These are phyloP conservation scores for Metarhizium album DNA, from an alignment of 2,329 filamentous ascomycete genomes.

Conservation along the genomic window DNA sequence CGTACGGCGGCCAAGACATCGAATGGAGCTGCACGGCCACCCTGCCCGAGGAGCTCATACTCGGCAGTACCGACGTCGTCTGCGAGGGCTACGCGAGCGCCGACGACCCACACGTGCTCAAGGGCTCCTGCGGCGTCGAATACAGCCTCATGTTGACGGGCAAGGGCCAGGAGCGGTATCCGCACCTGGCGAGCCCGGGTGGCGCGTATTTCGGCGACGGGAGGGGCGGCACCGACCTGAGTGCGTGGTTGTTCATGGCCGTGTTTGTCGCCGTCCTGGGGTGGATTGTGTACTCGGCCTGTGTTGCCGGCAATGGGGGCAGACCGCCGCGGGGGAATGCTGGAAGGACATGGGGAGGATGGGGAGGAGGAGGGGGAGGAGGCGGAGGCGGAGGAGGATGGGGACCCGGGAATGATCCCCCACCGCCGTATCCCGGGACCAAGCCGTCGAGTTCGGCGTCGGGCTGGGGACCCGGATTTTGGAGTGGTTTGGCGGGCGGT, in stretches of 20 bases:
- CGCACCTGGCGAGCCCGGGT: slow-evolving; percentile 34
- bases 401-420: slow-evolving; percentile 37
- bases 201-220: slow-evolving; percentile 24
- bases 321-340: slow-evolving; percentile 16
- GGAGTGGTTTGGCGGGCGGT: slow-evolving; percentile 57
- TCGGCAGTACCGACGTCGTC: slow-evolving; percentile 79
- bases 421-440: slow-evolving; percentile 33
- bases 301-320: slow-evolving; percentile 12
- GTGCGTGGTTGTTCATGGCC: slow-evolving; percentile 43
- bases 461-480: slow-evolving; percentile 63
- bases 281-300: slow-evolving; percentile 53
- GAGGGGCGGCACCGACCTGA: slow-evolving; percentile 20
- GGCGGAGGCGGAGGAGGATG: slow-evolving; percentile 16
- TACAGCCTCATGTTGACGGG: slow-evolving; percentile 73
- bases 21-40: slow-evolving; percentile 77
- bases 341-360: slow-evolving; percentile 14
- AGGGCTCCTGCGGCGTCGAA: slow-evolving; percentile 86
- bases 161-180: slow-evolving; percentile 61
- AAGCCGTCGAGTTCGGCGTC: slow-evolving; percentile 21
- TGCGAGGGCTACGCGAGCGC: slow-evolving; percentile 77
- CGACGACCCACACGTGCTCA: slow-evolving; percentile 78
- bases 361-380: slow-evolving; percentile 28
- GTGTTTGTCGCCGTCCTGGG: slow-evolving; percentile 48
- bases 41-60: slow-evolving; percentile 50
- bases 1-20: slow-evolving; percentile 70